Evolutionary conservation across 2,329 filamentous ascomycete genomes (phyloP).

Genomic region (Elsinoe ampelina): DNA sequence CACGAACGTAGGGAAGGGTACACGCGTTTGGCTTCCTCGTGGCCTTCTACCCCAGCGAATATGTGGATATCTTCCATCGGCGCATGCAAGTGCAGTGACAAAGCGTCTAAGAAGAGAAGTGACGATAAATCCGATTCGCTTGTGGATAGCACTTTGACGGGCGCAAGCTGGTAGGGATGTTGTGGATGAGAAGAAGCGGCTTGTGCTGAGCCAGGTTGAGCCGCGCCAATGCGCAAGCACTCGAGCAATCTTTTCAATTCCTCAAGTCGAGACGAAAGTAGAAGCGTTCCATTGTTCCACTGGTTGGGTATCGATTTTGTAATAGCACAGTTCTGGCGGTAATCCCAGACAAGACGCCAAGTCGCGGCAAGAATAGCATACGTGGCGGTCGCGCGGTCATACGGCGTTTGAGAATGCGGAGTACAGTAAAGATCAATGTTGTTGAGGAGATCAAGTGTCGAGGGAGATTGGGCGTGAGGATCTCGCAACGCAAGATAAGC

Average conservation of each 20-base stretch:
- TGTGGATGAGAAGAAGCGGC: constrained; percentile 24
- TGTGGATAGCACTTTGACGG: neutral
- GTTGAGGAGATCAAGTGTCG: constrained; percentile 47
- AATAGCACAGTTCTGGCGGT: constrained; percentile 49
- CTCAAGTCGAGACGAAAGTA: constrained; percentile 47
- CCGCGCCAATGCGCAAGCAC: constrained; percentile 35
- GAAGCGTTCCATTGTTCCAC: constrained; percentile 29
- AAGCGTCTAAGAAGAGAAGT: constrained; percentile 39
- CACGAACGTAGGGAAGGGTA: constrained; percentile 52
- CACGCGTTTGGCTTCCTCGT: constrained; percentile 53
- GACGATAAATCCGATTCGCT: constrained; percentile 16
- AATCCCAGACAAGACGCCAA: constrained; percentile 58
- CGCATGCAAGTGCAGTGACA: constrained; percentile 56
- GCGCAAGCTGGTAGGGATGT: neutral
- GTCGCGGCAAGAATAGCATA: constrained; percentile 56
- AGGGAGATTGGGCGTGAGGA: constrained; percentile 37
- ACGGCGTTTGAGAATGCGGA: constrained; percentile 34
- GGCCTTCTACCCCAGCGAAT: constrained; percentile 58
- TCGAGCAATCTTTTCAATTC: constrained; percentile 53
- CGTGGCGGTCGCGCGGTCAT: constrained; percentile 50
- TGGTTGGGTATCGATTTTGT: constrained; percentile 41
- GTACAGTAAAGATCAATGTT: constrained; percentile 45
- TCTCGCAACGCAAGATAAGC: constrained; percentile 41
- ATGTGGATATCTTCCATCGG: constrained; percentile 57
- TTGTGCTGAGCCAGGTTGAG: constrained; percentile 32